phyloP scores from a whole-genome alignment of 78 protist genomes.

The Tieghemostelium lacteum region DNA sequence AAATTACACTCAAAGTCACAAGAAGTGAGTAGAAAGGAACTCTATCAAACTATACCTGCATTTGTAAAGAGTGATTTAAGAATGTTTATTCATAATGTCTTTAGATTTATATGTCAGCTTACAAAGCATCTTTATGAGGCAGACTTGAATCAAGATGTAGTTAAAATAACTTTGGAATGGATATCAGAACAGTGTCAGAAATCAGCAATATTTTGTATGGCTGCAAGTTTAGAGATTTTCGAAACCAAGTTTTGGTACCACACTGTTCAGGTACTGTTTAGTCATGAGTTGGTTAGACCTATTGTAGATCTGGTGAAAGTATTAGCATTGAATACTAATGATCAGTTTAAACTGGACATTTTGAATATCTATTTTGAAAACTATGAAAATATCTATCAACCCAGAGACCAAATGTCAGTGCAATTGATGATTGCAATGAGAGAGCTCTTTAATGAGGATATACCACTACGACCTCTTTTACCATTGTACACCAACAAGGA shows the following conservation, averaged over 20 bases:
- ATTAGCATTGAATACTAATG: constrained; percentile 33
- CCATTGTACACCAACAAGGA: too few relatives aligned
- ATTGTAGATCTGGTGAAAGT: background rate
- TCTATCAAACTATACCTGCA: background rate
- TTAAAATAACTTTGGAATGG: background rate
- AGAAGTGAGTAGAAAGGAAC: constrained; percentile 21
- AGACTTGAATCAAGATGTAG: background rate
- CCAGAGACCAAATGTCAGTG: constrained; percentile 32
- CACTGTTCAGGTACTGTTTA: too few relatives aligned
- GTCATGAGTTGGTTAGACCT: too few relatives aligned
- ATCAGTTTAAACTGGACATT: constrained; percentile 11
- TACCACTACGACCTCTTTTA: too few relatives aligned
- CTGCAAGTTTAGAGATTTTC: constrained; percentile 22
- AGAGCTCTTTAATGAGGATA: too few relatives aligned
- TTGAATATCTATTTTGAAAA: constrained; percentile 56
- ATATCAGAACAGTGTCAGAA: background rate
- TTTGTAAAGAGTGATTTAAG: constrained; percentile 53
- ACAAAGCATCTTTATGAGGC: background rate
- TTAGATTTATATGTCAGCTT: constrained; percentile 21
- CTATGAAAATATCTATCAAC: constrained; percentile 29
- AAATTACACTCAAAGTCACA: constrained; percentile 11
- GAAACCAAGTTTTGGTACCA: too few relatives aligned
- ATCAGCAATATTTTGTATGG: constrained; percentile 31
- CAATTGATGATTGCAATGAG: constrained; percentile 3
- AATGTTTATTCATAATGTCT: constrained; percentile 35